Percentiles rank a stretch among this genome's conserved stretches.
Conservation (phyloP, 768 basidiomycete species). For the Calocera cornea region DNA sequence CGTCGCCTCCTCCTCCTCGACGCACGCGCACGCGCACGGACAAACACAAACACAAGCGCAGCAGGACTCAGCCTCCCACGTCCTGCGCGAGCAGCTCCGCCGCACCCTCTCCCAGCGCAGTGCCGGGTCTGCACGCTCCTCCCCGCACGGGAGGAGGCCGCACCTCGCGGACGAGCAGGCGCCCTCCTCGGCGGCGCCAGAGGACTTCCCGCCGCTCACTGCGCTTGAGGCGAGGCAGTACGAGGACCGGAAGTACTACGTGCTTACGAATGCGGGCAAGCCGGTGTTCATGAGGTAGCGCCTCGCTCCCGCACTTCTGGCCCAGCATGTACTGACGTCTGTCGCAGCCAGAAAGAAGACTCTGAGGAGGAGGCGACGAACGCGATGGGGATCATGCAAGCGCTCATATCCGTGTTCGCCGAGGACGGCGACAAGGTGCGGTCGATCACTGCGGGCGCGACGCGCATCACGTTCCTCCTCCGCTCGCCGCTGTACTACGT, state of each 20-base stretch:
- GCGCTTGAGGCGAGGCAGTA: neutral
- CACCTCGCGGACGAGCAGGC: neutral
- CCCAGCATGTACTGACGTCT: neutral
- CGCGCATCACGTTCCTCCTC: constrained; percentile 73
- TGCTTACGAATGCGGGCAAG: constrained; percentile 91
- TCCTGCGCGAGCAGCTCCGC: neutral
- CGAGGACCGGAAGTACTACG: constrained; percentile 59
- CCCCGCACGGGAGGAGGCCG: neutral
- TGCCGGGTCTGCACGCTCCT: neutral
- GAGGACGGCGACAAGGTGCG: constrained; percentile 68
- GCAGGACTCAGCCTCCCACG: neutral
- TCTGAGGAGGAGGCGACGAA: constrained; percentile 50
- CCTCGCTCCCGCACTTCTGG: neutral
- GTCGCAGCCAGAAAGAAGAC: constrained; percentile 6
- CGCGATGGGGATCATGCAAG: constrained; percentile 85
- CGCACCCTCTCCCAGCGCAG: neutral
- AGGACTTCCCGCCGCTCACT: neutral
- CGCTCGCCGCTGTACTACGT: constrained; percentile 84
- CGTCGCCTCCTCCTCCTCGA: neutral
- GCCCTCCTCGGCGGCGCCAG: neutral
- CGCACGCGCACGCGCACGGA: too few relatives aligned
- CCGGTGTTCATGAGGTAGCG: constrained; percentile 83
- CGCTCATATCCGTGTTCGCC: constrained; percentile 87
- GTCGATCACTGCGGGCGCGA: constrained; percentile 63
- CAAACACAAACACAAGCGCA: too few relatives aligned